Evolutionary conservation across 2,329 filamentous ascomycete species (phyloP), one percentile per base, ranked within the genome.

Genomic region (Fusarium sp.): DNA sequence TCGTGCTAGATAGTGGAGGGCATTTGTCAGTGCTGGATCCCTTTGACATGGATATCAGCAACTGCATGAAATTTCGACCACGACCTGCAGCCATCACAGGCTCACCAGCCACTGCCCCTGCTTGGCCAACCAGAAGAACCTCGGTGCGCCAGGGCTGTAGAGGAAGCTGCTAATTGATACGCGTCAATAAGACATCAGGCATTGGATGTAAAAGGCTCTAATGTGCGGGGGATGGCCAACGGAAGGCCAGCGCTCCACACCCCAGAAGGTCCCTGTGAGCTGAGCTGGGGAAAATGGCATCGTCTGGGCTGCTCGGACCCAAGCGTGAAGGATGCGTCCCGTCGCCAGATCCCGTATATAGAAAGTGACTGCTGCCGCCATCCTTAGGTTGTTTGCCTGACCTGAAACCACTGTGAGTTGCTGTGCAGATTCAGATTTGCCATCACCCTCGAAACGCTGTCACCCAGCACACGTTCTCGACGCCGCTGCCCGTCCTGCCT

Each of bases 181-280:
- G 65, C 67, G 62, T 72, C 65, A 73, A 69, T 52, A 65, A 56
- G 63, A 61, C 70, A 72, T 73, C 67, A 73, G 65, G 59, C 36
- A 64, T 26, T 45, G 43, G 49, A 51, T 19, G 42, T 42, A 68
- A 67, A 57, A 57, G 54, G 57, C 50, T 72, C 56, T 63, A 62
- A 67, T 66, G 59, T 72, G 72, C 64, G 72, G 71, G 71, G 70
- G 64, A 70, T 44, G 60, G 57, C 67, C 70, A 71, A 69, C 67
- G 53, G 60, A 70, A 47, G 53, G 57, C 54, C 45, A 39, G 49
- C 61, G 54, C 72, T 74, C 72, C 72, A 73, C 72, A 69, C 69
- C 70, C 67, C 56, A 64, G 67, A 69, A 51, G 62, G 28, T 50
- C 28, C 28, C 28, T 31, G 34, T 33, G 61, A 58, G 36, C 59